A percentile compares a stretch with the other conserved stretches of the same genome.
phyloP scores from a whole-genome alignment of 1,139 yeast genomes.

The Diutina scorzettiae region DNA sequence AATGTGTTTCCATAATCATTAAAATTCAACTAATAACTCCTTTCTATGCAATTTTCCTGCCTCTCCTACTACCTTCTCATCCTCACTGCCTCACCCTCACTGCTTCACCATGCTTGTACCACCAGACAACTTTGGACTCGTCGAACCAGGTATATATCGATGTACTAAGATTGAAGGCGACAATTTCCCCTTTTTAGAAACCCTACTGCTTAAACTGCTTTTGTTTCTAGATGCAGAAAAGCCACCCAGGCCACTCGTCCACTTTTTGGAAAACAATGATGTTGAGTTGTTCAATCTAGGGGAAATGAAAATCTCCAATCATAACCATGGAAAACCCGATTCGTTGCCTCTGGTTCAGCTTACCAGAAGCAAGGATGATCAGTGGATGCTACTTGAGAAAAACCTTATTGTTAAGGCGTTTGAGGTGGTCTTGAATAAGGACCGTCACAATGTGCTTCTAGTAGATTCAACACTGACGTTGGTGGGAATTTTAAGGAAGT shows the following conservation, averaged over 20 bases:
- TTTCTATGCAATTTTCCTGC: too few species aligned
- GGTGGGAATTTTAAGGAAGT: slow-evolving; percentile 66
- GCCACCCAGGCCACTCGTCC: slow-evolving; percentile 43
- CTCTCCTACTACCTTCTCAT: too few species aligned
- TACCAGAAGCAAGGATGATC: slow-evolving; percentile 27
- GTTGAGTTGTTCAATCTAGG: slow-evolving; percentile 36
- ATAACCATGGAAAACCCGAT: slow-evolving; percentile 22
- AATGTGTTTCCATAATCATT: too few species aligned
- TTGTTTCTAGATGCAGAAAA: slow-evolving; percentile 61
- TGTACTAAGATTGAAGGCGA: slow-evolving; percentile 44
- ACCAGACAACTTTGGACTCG: slow-evolving; percentile 69
- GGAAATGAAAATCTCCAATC: slow-evolving; percentile 27
- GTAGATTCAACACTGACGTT: slow-evolving; percentile 75
- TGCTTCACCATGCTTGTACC: slow-evolving; percentile 54
- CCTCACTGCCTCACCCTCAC: not conserved
- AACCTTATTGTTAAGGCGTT: slow-evolving; percentile 44
- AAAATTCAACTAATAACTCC: too few species aligned
- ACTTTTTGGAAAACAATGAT: slow-evolving; percentile 31
- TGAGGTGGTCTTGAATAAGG: slow-evolving; percentile 47
- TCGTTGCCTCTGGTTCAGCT: slow-evolving; percentile 7
- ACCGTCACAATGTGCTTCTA: slow-evolving; percentile 57
- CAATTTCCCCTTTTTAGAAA: slow-evolving; percentile 54
- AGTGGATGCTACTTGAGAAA: slow-evolving; percentile 62
- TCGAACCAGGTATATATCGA: slow-evolving; percentile 59
- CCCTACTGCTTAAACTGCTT: slow-evolving; percentile 45